Base-by-base conservation (phyloP, 768 basidiomycete species). In the Podaxis sp. region DNA sequence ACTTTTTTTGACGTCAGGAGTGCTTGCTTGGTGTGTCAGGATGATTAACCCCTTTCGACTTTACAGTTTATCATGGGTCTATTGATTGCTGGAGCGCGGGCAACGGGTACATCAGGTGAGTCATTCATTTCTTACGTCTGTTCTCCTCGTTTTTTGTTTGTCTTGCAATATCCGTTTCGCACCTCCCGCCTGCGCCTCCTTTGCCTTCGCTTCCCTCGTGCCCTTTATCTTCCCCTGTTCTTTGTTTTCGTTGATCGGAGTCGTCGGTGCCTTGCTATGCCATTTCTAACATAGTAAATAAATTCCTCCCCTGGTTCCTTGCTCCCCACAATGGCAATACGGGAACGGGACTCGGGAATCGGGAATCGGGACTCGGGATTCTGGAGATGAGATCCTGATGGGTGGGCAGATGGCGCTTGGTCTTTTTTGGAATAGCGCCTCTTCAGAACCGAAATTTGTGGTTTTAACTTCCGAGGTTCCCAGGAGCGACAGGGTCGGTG, bases 31-130 rank as follows among this genome's bases (percentile, higher is more conserved):
- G 44, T 46, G 38, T 40, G 26, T 58, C 44, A 30, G 8, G 49
- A 58, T 58, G 33, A 38, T 22, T 58, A 66, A 68, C 65, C 64
- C 57, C 56, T 66, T 58, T 57, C 66, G 64, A 70, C 49, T 67
- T 51, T 69, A 46, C 67, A 91, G 89, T 91, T 93, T 72, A 88
- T 90, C 63, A 91, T 91, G 87, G 90, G 91, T 36, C 76, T 92
- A 15, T 77, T 93, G 60, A 87, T 90, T 60, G 90, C 90, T 36
- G 90, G 90, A n/a, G 87, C 90, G 46, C 82, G 90, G 69, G 88
- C 90, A 12, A 92, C 89, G 50, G 90, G 90, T 11, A 88, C 88
- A 10, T 88, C 89, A 67, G 85, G 86, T 83, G 62, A 68, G 74
- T 66, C 62, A 64, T 69, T 65, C 64, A 15, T 51, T 60, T 52